Evolutionary conservation across 805 yeast genomes (phyloP).

Genomic region (Myxozyma sirexii): DNA sequence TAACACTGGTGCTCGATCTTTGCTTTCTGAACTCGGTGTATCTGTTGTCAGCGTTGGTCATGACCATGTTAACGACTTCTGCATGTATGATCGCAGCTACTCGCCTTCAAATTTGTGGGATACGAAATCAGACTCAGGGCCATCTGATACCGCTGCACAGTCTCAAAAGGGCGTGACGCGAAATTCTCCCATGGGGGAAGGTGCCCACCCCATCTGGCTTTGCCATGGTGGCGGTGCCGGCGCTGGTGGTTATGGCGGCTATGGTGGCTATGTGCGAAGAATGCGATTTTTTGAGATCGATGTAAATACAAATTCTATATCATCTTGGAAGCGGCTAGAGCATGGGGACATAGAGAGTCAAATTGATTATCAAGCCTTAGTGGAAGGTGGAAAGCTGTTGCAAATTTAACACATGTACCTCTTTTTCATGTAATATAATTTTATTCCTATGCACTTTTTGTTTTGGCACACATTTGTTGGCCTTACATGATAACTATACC

Average conservation of each 20-base stretch:
- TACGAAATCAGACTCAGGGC: neutral
- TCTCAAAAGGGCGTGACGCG: neutral
- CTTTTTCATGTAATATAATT: neutral
- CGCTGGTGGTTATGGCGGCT: constrained; percentile 95
- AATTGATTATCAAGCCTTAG: constrained; percentile 58
- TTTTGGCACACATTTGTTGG: too few species aligned
- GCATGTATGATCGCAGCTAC: constrained; percentile 57
- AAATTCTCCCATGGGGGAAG: neutral
- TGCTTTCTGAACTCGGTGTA: constrained; percentile 68
- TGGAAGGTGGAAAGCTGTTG: constrained; percentile 46
- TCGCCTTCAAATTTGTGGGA: constrained; percentile 37
- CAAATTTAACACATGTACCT: neutral
- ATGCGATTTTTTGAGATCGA: constrained; percentile 73
- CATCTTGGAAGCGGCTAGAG: constrained; percentile 75
- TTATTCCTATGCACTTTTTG: neutral
- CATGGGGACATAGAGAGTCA: constrained; percentile 48
- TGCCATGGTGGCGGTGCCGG: constrained; percentile 96
- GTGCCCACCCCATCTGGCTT: constrained; percentile 61
- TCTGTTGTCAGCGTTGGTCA: constrained; percentile 83
- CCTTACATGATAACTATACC: too few species aligned
- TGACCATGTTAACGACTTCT: constrained; percentile 93
- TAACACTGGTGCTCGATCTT: constrained; percentile 66
- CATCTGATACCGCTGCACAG: neutral
- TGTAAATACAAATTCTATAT: constrained; percentile 49
- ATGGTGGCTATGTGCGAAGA: constrained; percentile 83